Percentiles rank a stretch among this genome's conserved stretches.
Conservation (phyloP, 148 eudicot genomes). For the Rheum nobile region DNA sequence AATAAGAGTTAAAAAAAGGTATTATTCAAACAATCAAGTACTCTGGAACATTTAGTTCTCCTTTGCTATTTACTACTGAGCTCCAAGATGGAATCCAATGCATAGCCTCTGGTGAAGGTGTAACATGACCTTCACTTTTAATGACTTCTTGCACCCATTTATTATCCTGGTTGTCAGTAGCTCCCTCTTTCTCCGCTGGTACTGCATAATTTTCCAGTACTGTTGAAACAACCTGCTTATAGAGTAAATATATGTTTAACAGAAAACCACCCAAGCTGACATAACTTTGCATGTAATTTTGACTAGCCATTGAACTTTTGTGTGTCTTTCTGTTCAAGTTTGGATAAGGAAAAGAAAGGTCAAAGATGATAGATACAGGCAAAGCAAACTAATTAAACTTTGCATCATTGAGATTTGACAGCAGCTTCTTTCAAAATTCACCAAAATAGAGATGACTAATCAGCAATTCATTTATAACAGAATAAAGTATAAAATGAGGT, state of each 20-base stretch:
- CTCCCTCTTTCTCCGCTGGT: slow-evolving; percentile 28
- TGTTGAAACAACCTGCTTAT: slow-evolving; percentile 60
- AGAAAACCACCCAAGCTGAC: neutral
- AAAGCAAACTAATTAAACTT: neutral
- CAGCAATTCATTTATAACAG: neutral
- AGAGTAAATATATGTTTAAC: neutral
- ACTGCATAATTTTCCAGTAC: slow-evolving; percentile 70
- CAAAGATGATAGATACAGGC: neutral
- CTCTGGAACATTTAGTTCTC: slow-evolving; percentile 58
- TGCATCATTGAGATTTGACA: neutral
- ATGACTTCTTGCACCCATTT: slow-evolving; percentile 17
- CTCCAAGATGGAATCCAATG: slow-evolving; percentile 63
- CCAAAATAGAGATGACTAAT: neutral
- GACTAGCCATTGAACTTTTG: neutral
- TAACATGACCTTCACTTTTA: neutral
- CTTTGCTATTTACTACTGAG: slow-evolving; percentile 54
- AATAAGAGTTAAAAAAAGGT: neutral
- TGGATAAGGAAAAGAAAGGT: neutral
- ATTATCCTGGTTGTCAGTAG: slow-evolving; percentile 8
- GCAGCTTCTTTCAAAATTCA: neutral
- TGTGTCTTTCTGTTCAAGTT: neutral
- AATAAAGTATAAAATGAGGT: neutral
- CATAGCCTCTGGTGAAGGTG: slow-evolving; percentile 27
- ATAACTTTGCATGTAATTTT: neutral
- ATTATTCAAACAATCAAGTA: slow-evolving; percentile 18